These are phyloP conservation scores for Saccharomycopsis malanga DNA, from an alignment of 805 yeast species.

Conservation along the genomic window DNA sequence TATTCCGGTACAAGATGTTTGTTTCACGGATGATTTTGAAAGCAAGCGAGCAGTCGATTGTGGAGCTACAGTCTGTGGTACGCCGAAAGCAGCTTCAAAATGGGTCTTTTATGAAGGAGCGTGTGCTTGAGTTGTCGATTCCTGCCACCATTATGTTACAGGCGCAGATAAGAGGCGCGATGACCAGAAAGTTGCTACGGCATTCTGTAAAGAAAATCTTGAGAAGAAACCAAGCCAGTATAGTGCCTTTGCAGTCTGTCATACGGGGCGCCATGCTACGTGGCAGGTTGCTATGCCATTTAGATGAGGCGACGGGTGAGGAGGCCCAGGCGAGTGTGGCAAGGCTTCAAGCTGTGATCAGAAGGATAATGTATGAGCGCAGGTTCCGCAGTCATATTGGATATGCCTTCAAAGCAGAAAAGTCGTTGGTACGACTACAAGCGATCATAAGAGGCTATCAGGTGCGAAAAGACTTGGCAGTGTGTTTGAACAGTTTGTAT, in stretches of 20 bases:
- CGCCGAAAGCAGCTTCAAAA: constrained; percentile 26
- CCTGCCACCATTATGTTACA: constrained; percentile 32
- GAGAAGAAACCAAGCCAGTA: constrained; percentile 21
- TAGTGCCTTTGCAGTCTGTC: constrained; percentile 31
- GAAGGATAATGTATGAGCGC: constrained; percentile 29
- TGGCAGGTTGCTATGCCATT: constrained; percentile 20
- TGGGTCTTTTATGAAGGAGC: constrained; percentile 9
- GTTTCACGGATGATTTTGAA: constrained; percentile 56
- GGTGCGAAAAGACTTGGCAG: constrained; percentile 16
- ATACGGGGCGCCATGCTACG: constrained; percentile 37
- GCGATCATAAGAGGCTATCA: constrained; percentile 30
- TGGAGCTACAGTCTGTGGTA: constrained; percentile 37
- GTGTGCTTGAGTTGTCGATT: constrained; percentile 1
- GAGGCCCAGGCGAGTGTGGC: constrained; percentile 24
- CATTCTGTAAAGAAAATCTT: constrained; percentile 27
- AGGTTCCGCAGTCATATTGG: constrained; percentile 23
- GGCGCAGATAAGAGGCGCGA: constrained; percentile 44
- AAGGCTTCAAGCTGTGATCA: constrained; percentile 32
- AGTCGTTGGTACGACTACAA: constrained; percentile 33
- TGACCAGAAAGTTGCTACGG: constrained; percentile 26
- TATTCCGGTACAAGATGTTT: constrained; percentile 54
- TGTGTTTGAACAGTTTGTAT: constrained; percentile 3
- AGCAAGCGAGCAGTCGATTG: constrained; percentile 46
- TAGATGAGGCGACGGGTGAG: constrained; percentile 20
- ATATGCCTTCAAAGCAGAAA: constrained; percentile 25